Base-by-base conservation (phyloP, 106 monocot genomes). In the Dendrobium chrysotoxum region DNA sequence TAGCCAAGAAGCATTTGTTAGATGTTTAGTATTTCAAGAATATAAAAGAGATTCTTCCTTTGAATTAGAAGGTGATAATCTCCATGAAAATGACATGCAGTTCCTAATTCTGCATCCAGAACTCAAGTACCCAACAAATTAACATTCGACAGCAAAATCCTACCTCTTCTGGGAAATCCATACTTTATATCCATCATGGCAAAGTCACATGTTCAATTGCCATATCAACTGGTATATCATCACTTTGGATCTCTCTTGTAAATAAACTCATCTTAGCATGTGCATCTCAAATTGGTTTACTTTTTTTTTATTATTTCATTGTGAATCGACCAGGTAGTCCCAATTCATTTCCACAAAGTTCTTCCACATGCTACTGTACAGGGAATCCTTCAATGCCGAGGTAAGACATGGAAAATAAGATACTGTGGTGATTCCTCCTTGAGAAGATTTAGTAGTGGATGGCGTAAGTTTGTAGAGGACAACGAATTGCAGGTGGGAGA, bases 141-240 rank as follows among this genome's bases (percentile, higher is more conserved):
- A 40, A 20, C 74, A 20, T 74, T 28, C 7, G 40, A 20, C 1
- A 28, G 8, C 18, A 7, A 77, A 79, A 40, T 80, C 17, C 11
- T n/a, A 13, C 90, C 90, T 17, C 88, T 93, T 50, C 76, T 79
- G 30, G 90, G 90, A 66, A 86, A 80, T 7, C 93, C 90, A 15
- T 90, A 70, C 80, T 90, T 93, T 75, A 75, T 86, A 17, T 74
- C 82, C 28, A 72, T 90, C 50, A 44, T 90, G 74, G 28, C 81
- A 4, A 86, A 84, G 54, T 74, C 86, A 15, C 83, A 82, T 39
- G 84, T 85, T 10, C 66, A 85, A 28, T 1, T 28, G n/a, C 84
- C 88, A 16, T 86, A 77, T 54, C 83, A 82, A 76, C 20, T 89
- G 89, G 92, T 92, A 90, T 67, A 26, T 45, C 10, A 28, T 20